These are phyloP conservation scores for Hortaea sp. DNA, from an alignment of 2,329 filamentous ascomycete species.

Conservation along the genomic window DNA sequence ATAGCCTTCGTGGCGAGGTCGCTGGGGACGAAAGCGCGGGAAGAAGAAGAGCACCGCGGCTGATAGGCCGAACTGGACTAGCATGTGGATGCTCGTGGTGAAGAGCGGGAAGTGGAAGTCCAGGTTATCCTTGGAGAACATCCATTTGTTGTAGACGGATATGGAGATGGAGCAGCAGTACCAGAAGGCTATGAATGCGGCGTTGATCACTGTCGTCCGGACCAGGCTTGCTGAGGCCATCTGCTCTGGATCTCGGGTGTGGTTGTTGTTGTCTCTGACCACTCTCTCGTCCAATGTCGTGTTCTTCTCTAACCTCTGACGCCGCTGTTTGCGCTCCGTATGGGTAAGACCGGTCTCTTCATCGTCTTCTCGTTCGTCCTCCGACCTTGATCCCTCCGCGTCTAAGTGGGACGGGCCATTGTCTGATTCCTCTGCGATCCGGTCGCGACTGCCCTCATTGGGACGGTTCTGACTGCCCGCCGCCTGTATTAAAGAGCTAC, in stretches of 20 bases:
- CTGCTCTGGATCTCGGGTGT: conserved; percentile 41
- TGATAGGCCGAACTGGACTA: conserved; percentile 80
- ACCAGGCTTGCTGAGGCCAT: conserved; percentile 66
- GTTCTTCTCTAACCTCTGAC: conserved; percentile 53
- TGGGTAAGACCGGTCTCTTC: conserved; percentile 81
- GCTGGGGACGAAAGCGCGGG: conserved; percentile 66
- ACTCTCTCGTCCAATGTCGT: conserved; percentile 62
- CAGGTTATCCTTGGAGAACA: conserved; percentile 78
- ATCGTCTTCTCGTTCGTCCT: conserved; percentile 61
- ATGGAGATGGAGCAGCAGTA: conserved; percentile 86
- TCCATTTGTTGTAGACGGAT: conserved; percentile 99
- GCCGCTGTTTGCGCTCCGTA: conserved; percentile 53
- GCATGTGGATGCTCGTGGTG: conserved; percentile 90
- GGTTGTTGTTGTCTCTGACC: conserved; percentile 38
- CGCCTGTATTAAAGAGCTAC: conserved; percentile 5
- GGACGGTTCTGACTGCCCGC: conserved; percentile 2
- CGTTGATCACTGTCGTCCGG: conserved; percentile 61
- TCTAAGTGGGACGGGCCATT: conserved; percentile 33
- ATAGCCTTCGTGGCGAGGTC: conserved; percentile 16
- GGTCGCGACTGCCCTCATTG: background rate
- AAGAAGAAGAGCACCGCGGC: conserved; percentile 69
- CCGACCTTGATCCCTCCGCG: conserved; percentile 31
- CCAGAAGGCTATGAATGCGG: conserved; percentile 76
- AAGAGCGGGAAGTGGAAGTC: conserved; percentile 94
- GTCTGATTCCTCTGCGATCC: conserved; percentile 7